These are phyloP conservation scores for Parathielavia appendiculata DNA, from an alignment of 495 filamentous ascomycete species.

Conservation along the genomic window DNA sequence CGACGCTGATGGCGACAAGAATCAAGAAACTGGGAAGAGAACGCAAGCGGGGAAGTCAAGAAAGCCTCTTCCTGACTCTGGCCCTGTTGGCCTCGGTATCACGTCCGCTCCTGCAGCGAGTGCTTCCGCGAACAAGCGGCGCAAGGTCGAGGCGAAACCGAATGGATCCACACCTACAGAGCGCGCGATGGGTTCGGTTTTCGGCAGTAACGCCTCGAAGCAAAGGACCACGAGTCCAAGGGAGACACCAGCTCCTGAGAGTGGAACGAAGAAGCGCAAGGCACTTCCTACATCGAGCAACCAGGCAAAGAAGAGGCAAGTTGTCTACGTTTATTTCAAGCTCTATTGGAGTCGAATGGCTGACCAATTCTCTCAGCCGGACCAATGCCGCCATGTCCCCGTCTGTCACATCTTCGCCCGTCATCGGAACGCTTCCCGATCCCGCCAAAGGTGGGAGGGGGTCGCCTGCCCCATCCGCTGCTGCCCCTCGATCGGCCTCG, in stretches of 20 bases:
- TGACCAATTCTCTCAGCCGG: conserved; percentile 23
- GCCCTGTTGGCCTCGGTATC: conserved; percentile 53
- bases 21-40: conserved; percentile 53
- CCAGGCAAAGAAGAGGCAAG: conserved; percentile 67
- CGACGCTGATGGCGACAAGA: conserved; percentile 50
- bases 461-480: conserved; percentile 40
- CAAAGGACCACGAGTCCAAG: conserved; percentile 53
- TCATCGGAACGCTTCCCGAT: conserved; percentile 58
- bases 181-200: conserved; percentile 61
- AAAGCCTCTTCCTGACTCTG: conserved; percentile 52
- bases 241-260: conserved; percentile 58
- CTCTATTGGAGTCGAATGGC: background rate
- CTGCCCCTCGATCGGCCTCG: conserved; percentile 51
- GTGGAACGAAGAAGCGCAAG: conserved; percentile 59
- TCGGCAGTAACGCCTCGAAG: conserved; percentile 46
- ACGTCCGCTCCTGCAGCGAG: conserved; percentile 39
- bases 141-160: conserved; percentile 63
- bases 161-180: conserved; percentile 58
- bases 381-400: conserved; percentile 54
- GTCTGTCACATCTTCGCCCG: conserved; percentile 65
- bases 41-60: conserved; percentile 54
- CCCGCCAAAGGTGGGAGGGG: conserved; percentile 35
- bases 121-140: conserved; percentile 58
- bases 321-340: conserved; percentile 5
- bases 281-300: conserved; percentile 57